Conservation (phyloP, 805 yeast species). For the Starmerella cellae region DNA sequence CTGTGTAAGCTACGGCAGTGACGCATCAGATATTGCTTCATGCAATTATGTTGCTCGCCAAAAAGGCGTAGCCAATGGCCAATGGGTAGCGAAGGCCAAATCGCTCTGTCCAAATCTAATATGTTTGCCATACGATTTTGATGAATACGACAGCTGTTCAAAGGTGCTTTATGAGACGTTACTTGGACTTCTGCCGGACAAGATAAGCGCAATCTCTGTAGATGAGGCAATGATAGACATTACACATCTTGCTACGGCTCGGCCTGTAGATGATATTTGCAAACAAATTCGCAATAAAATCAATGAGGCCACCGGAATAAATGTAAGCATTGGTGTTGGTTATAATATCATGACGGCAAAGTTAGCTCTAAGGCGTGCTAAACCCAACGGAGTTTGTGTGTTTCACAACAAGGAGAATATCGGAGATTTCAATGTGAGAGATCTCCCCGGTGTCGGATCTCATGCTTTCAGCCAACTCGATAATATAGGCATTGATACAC, state of each 20-base stretch:
- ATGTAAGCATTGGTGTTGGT: slow-evolving; percentile 72
- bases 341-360: slow-evolving; percentile 65
- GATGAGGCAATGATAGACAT: slow-evolving; percentile 83
- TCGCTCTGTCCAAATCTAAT: slow-evolving; percentile 52
- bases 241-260: slow-evolving; percentile 23
- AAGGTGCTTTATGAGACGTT: slow-evolving; percentile 50
- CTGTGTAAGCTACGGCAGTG: slow-evolving; percentile 40
- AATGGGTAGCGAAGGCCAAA: slow-evolving; percentile 69
- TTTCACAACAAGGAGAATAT: slow-evolving; percentile 26
- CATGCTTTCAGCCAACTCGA: slow-evolving; percentile 36
- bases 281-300: slow-evolving; percentile 23
- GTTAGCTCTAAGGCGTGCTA: slow-evolving; percentile 56
- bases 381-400: slow-evolving; percentile 56
- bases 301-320: slow-evolving; percentile 37
- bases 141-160: slow-evolving; percentile 54
- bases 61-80: slow-evolving; percentile 73
- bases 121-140: slow-evolving; percentile 60
- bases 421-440: slow-evolving; percentile 19
- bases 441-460: slow-evolving; percentile 34
- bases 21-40: slow-evolving; percentile 69
- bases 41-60: slow-evolving; percentile 79
- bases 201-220: slow-evolving; percentile 68
- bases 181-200: slow-evolving; percentile 30
- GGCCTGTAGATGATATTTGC: slow-evolving; percentile 8
- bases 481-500: slow-evolving; percentile 23